Conservation (phyloP, 305 asterid genomes). For the Ajuga reptans region DNA sequence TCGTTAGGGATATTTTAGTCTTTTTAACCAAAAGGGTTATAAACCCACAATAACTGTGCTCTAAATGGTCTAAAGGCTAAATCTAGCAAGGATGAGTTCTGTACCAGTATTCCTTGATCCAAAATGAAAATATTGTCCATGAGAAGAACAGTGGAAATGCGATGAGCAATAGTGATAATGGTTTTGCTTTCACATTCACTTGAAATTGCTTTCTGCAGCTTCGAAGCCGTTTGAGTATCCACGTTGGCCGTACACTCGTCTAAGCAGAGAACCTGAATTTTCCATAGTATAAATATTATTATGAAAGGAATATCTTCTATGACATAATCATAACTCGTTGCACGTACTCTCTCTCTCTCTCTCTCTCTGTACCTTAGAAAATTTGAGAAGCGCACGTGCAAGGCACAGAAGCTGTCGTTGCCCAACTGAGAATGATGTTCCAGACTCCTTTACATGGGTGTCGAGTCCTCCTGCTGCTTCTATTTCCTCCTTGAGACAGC, state of each 20-base stretch:
- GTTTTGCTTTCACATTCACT: constrained; percentile 57
- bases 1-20: no score
- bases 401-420: constrained; percentile 95
- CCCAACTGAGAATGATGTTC: constrained; percentile 81
- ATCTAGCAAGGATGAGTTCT: neutral
- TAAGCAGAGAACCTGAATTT: constrained; percentile 65
- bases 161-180: constrained; percentile 78
- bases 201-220: constrained; percentile 58
- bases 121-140: constrained; percentile 70
- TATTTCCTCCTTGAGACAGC: constrained; percentile 78
- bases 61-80: neutral
- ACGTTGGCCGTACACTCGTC: constrained; percentile 94
- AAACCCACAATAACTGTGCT: neutral
- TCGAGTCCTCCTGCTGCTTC: constrained; percentile 77
- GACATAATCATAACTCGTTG: neutral
- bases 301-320: neutral
- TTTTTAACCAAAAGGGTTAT: neutral
- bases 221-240: constrained; percentile 76
- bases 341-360: neutral
- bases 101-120: constrained; percentile 76
- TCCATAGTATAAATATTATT: neutral
- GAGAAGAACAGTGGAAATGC: constrained; percentile 68
- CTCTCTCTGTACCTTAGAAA: constrained; percentile 48
- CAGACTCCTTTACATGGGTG: constrained; percentile 63
- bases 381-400: constrained; percentile 81